Percentiles rank a stretch among this genome's conserved stretches.
Conservation (phyloP, 2,329 filamentous ascomycete species). For the Dothiorella sarmentorum region DNA sequence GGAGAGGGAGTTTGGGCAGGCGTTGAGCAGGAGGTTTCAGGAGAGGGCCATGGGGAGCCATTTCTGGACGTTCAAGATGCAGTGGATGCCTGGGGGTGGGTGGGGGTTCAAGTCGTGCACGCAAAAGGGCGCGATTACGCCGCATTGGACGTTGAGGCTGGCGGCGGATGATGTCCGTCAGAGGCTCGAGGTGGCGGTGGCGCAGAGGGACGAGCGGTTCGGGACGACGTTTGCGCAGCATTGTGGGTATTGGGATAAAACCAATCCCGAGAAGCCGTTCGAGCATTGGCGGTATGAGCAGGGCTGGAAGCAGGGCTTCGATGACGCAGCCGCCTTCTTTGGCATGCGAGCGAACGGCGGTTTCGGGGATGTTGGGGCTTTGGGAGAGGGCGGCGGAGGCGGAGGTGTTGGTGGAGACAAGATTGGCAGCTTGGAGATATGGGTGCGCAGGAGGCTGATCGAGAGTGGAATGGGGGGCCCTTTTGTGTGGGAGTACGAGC, state of each 20-base stretch:
- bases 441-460: constrained; percentile 53
- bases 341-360: constrained; percentile 33
- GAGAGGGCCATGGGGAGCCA: constrained; percentile 51
- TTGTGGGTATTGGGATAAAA: constrained; percentile 49
- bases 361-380: not conserved
- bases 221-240: constrained; percentile 42
- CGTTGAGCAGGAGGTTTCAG: constrained; percentile 49
- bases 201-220: constrained; percentile 36
- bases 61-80: constrained; percentile 61
- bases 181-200: constrained; percentile 40
- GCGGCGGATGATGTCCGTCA: constrained; percentile 35
- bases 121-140: constrained; percentile 42
- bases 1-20: constrained; percentile 46
- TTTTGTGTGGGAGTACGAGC: constrained; percentile 52
- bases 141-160: constrained; percentile 40
- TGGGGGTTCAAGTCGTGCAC: constrained; percentile 58
- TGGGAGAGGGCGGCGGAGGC: constrained; percentile 26
- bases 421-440: constrained; percentile 58
- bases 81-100: constrained; percentile 60
- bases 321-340: constrained; percentile 55
- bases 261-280: constrained; percentile 43
- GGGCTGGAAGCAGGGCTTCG: constrained; percentile 56
- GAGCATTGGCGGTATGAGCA: constrained; percentile 54
- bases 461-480: constrained; percentile 49
- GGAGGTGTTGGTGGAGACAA: constrained; percentile 44